phyloP scores from a whole-genome alignment of 2,329 filamentous ascomycete species.

The Talaromyces sp. region DNA sequence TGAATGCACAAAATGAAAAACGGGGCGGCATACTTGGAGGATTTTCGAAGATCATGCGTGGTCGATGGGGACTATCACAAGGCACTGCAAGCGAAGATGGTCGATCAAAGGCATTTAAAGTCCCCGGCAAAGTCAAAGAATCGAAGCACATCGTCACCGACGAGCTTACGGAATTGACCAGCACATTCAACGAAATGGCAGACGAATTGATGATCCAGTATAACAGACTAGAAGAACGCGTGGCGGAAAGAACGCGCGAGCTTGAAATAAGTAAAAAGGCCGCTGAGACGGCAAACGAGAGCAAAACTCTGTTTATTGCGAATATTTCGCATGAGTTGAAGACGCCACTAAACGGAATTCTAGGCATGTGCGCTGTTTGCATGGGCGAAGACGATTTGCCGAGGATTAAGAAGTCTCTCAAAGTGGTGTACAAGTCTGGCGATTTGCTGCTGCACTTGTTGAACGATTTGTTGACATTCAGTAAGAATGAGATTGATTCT shows the following conservation, averaged over 20 bases:
- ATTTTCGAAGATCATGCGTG: background rate
- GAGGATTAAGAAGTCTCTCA: constrained; percentile 76
- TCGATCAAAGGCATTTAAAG: constrained; percentile 59
- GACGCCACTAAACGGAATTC: constrained; percentile 85
- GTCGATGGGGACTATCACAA: constrained; percentile 7
- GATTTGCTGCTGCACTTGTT: constrained; percentile 81
- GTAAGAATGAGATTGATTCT: constrained; percentile 90
- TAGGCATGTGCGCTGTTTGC: constrained; percentile 88
- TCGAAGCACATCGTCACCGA: constrained; percentile 74
- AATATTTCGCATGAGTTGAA: constrained; percentile 83
- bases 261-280: constrained; percentile 87
- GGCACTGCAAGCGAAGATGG: constrained; percentile 13
- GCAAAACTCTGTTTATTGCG: constrained; percentile 94
- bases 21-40: background rate
- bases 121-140: constrained; percentile 77
- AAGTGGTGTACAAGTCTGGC: constrained; percentile 83
- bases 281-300: constrained; percentile 91
- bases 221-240: constrained; percentile 76
- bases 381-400: constrained; percentile 83
- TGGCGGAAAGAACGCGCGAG: constrained; percentile 76
- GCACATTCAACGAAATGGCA: constrained; percentile 90
- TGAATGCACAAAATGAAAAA: background rate
- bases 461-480: constrained; percentile 87
- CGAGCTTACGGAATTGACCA: constrained; percentile 77
- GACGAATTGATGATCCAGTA: constrained; percentile 88